These are phyloP conservation scores for Paracamarosporium sp. DNA, from an alignment of 2,329 filamentous ascomycete genomes.

Conservation along the genomic window DNA sequence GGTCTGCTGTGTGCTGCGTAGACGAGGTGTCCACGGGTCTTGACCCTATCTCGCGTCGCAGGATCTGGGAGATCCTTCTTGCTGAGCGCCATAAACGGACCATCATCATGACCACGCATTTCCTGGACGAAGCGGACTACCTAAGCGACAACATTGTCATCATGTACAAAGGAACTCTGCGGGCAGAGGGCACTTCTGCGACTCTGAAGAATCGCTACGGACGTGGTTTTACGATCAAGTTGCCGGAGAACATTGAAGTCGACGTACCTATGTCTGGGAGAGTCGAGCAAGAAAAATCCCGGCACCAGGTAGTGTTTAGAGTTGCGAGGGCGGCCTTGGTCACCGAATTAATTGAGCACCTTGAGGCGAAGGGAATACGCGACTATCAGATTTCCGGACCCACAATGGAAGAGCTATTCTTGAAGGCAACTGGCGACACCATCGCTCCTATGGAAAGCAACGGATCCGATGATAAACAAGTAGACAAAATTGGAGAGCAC, in stretches of 20 bases:
- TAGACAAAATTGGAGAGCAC: constrained; percentile 18
- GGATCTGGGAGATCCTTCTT: constrained; percentile 90
- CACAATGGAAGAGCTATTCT: constrained; percentile 89
- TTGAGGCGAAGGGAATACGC: constrained; percentile 69
- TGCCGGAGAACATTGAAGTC: constrained; percentile 20
- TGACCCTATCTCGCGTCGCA: constrained; percentile 81
- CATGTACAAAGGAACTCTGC: constrained; percentile 79
- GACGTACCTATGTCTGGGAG: constrained; percentile 18
- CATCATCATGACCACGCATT: constrained; percentile 87
- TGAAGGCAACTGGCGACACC: constrained; percentile 77
- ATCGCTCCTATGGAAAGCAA: constrained; percentile 37
- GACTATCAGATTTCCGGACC: constrained; percentile 87
- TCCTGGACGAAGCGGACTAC: constrained; percentile 87
- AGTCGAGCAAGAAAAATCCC: constrained; percentile 51
- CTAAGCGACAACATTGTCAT: constrained; percentile 87
- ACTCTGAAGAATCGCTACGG: constrained; percentile 80
- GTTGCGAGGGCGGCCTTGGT: constrained; percentile 72
- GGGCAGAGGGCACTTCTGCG: constrained; percentile 80
- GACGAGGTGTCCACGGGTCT: constrained; percentile 88
- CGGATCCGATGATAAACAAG: constrained; percentile 32
- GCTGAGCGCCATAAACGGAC: constrained; percentile 80
- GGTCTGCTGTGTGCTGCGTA: constrained; percentile 82
- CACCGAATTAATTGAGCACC: constrained; percentile 69
- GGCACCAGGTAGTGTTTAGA: constrained; percentile 77
- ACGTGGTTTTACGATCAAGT: constrained; percentile 67